These are phyloP conservation scores for Neurospora discreta DNA, from an alignment of 495 filamentous ascomycete genomes.

Conservation along the genomic window DNA sequence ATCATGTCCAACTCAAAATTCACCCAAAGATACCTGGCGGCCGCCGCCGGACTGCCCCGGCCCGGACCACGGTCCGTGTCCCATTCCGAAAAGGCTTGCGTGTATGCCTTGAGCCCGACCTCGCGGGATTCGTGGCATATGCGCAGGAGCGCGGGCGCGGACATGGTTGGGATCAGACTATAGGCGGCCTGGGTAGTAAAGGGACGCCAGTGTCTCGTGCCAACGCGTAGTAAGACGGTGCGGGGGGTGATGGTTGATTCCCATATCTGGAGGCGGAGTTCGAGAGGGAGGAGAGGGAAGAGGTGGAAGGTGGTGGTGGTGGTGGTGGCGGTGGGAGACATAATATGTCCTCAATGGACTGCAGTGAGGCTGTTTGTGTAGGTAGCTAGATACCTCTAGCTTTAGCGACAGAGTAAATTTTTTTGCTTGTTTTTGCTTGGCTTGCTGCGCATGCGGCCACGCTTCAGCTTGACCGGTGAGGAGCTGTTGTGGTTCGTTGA, in stretches of 20 bases:
- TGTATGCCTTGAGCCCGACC: background rate
- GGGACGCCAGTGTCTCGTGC: background rate
- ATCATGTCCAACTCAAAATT: background rate
- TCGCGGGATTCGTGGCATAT: background rate
- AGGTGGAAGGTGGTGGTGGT: slow-evolving; percentile 9
- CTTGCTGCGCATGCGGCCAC: too few relatives aligned
- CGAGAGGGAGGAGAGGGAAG: slow-evolving; percentile 25
- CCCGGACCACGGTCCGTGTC: background rate
- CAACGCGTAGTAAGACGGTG: background rate
- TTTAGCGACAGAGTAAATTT: too few relatives aligned
- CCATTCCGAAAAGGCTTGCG: background rate
- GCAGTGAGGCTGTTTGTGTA: too few relatives aligned
- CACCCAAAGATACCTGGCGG: background rate
- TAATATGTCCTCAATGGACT: background rate
- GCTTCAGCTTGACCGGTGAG: too few relatives aligned
- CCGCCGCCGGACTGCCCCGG: too few relatives aligned
- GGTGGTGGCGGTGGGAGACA: too few relatives aligned
- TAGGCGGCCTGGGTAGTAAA: background rate
- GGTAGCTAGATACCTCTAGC: too few relatives aligned
- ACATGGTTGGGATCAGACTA: background rate
- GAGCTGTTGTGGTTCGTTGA: background rate
- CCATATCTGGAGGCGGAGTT: slow-evolving; percentile 29
- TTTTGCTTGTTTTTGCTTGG: too few relatives aligned
- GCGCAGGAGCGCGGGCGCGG: background rate
- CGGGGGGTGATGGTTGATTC: background rate